Percentiles rank a stretch among this genome's conserved stretches.
Evolutionary conservation across 2,329 filamentous ascomycete species (phyloP).

Genomic region (Beauveria pseudobassiana): DNA sequence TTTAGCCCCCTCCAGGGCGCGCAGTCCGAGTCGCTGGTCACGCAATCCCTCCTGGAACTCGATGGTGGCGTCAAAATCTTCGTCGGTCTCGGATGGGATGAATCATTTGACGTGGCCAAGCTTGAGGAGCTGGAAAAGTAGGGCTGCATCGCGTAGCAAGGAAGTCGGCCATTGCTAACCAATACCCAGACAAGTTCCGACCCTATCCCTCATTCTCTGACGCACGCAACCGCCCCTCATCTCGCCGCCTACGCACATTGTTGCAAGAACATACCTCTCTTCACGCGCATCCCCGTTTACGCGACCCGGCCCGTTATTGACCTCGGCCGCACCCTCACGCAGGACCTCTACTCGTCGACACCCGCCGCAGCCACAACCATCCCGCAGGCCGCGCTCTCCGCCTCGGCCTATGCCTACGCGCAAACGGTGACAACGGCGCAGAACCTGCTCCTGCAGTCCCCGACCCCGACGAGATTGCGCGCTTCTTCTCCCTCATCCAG

Average conservation of each 20-base stretch:
- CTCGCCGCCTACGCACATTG: slow-evolving; percentile 92
- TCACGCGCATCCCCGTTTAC: slow-evolving; percentile 88
- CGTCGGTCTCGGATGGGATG: slow-evolving; percentile 93
- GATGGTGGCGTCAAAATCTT: slow-evolving; percentile 95
- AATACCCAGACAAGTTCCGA: slow-evolving; percentile 57
- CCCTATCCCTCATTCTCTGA: slow-evolving; percentile 91
- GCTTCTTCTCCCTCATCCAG: slow-evolving; percentile 85
- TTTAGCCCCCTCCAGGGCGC: slow-evolving; percentile 91
- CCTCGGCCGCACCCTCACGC: slow-evolving; percentile 79
- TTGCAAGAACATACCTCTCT: slow-evolving; percentile 91
- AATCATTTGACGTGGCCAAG: slow-evolving; percentile 74
- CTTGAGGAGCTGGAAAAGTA: slow-evolving; percentile 88
- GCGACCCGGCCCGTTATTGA: slow-evolving; percentile 91
- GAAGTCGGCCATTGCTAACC: slow-evolving; percentile 18
- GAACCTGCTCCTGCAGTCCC: slow-evolving; percentile 58
- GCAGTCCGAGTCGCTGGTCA: slow-evolving; percentile 76
- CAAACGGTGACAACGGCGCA: slow-evolving; percentile 41
- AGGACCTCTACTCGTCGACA: slow-evolving; percentile 87
- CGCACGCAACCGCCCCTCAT: slow-evolving; percentile 86
- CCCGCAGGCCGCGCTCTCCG: slow-evolving; percentile 62
- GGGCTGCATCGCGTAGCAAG: slow-evolving; percentile 16
- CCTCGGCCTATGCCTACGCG: slow-evolving; percentile 47
- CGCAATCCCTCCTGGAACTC: slow-evolving; percentile 91
- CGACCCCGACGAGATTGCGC: slow-evolving; percentile 83
- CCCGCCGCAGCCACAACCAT: slow-evolving; percentile 83